phyloP scores from a whole-genome alignment of 768 basidiomycete genomes.

The Strobilomyces confusus region DNA sequence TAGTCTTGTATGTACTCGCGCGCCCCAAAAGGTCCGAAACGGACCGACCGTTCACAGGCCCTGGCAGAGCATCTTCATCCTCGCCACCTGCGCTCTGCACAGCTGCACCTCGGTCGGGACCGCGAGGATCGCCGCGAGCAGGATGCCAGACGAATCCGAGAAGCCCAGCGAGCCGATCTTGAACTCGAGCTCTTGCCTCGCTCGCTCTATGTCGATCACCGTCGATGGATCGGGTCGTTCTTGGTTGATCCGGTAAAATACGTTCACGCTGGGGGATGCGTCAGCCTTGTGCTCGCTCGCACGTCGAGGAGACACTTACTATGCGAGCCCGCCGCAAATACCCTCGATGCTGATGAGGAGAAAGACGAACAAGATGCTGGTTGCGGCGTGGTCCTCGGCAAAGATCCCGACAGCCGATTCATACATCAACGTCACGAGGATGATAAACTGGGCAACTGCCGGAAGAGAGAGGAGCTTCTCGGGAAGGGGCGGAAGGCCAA shows the following conservation, averaged over 20 bases:
- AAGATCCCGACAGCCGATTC: conserved; percentile 73
- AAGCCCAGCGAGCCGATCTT: conserved; percentile 89
- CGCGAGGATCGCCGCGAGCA: conserved; percentile 39
- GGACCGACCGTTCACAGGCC: conserved; percentile 38
- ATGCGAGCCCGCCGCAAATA: conserved; percentile 88
- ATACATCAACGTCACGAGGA: conserved; percentile 57
- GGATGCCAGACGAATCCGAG: conserved; percentile 73
- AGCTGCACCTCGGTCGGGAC: conserved; percentile 60
- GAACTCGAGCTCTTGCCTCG: conserved; percentile 79
- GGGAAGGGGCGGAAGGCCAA: conserved; percentile 80
- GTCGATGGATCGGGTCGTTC: conserved; percentile 50
- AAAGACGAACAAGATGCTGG: conserved; percentile 65
- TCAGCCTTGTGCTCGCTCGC: neutral
- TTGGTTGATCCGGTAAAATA: conserved; percentile 80
- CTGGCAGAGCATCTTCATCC: conserved; percentile 70
- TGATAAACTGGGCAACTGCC: conserved; percentile 62
- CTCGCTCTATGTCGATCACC: conserved; percentile 50
- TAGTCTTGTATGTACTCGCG: too few relatives aligned
- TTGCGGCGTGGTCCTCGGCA: conserved; percentile 36
- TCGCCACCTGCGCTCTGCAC: conserved; percentile 66
- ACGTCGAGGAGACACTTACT: conserved; percentile 47
- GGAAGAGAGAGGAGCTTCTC: conserved; percentile 65
- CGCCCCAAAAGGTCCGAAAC: too few relatives aligned
- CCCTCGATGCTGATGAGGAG: conserved; percentile 83
- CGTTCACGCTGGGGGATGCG: conserved; percentile 65